These are phyloP conservation scores for Colletotrichum godetiae DNA, from an alignment of 2,329 filamentous ascomycete genomes.

Conservation along the genomic window DNA sequence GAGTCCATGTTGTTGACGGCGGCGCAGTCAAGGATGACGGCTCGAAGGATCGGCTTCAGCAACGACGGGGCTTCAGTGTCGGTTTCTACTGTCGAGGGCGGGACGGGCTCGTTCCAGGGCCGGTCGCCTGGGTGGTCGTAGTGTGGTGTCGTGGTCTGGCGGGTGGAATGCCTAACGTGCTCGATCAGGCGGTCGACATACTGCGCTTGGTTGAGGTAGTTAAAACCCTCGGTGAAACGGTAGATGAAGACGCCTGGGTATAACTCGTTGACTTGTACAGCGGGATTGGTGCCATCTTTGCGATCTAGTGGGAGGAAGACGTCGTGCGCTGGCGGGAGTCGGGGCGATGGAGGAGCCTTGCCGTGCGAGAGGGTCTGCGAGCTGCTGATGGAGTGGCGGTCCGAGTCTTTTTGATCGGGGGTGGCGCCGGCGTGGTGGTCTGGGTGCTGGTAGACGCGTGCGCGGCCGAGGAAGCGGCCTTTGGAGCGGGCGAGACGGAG, in stretches of 20 bases:
- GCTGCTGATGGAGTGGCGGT: constrained; percentile 6
- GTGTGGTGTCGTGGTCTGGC: constrained; percentile 41
- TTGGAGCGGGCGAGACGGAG: constrained; percentile 57
- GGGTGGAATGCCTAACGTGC: constrained; percentile 55
- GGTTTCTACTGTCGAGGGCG: constrained; percentile 36
- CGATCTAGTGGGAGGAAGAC: constrained; percentile 61
- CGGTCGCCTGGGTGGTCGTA: constrained; percentile 47
- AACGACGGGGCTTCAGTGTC: background rate
- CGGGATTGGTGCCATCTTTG: constrained; percentile 62
- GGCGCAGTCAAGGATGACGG: constrained; percentile 68
- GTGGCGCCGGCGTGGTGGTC: constrained; percentile 37
- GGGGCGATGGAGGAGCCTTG: background rate
- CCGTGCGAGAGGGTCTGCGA: constrained; percentile 31
- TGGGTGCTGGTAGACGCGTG: constrained; percentile 35
- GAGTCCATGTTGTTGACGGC: constrained; percentile 68
- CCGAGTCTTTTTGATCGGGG: background rate
- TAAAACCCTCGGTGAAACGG: constrained; percentile 66
- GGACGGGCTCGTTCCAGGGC: constrained; percentile 65
- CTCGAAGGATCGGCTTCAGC: constrained; percentile 56
- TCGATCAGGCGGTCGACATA: constrained; percentile 62
- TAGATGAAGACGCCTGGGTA: constrained; percentile 67
- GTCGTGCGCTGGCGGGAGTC: constrained; percentile 31
- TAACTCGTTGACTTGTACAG: constrained; percentile 56
- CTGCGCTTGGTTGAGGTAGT: constrained; percentile 64
- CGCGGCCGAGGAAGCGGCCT: constrained; percentile 57